Base-by-base conservation (phyloP, 73 alveolate genomes). In the Effrenium voratum region DNA sequence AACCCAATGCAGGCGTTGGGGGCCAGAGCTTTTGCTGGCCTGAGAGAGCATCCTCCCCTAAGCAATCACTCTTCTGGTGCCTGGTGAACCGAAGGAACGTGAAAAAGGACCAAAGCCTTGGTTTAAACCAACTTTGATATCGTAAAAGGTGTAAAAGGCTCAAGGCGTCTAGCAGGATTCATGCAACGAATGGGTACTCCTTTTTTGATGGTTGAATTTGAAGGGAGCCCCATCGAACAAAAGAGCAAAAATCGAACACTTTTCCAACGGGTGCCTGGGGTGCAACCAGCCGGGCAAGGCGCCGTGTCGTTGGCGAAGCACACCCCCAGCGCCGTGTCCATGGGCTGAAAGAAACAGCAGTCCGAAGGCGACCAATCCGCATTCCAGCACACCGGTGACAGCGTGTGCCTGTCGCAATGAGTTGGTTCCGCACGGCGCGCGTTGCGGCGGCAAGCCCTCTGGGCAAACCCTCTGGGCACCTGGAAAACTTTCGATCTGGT, bases 341-440 rank as follows among this genome's bases (percentile, higher is more conserved):
- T 36, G 72, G 91, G 91, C 47, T 66, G 6, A 50, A 82, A 82
- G 73, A 82, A 82, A 36, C 92, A 82, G 75, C 92, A 82, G 15
- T 82, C 92, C 6, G 73, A 3, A 10, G 92, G 76, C 0, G 32
- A 10, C 92, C 92, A 82, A n/a, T n/a, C 75, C 2, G 73, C 24
- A 34, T 73, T 82, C 92, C 92, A 82, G 49, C 92, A 82, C 16
- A 49, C 26, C 28, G 76, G 5, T 13, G 92, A 10, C 50, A 82
- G 38, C 52, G 36, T 49, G 36, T 6, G 24, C 92, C 92, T 82
- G 34, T 0, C 1, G 79, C 77, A 63, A 26, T 40, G 28, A 57
- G 28, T 22, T 1, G 1, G 72, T 57, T 57, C 28, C 1, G 28
- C 28, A 22, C 72, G 28, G 28, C 28, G 68, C 30, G 68, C 68